phyloP scores from a whole-genome alignment of 2,329 filamentous ascomycete species.

The Botrytis sinoallii region DNA sequence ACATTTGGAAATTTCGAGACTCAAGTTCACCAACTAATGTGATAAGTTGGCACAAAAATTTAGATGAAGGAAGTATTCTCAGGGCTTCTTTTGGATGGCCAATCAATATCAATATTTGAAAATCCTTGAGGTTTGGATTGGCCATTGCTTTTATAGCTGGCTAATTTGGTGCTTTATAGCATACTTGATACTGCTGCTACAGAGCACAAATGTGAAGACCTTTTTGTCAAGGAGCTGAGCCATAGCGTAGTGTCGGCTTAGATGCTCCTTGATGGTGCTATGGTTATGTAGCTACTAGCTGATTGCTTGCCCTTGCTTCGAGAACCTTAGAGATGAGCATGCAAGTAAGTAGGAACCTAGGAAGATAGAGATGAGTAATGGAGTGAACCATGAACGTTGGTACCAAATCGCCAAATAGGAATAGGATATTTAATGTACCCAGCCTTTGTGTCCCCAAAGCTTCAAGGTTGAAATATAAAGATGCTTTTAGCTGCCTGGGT shows the following conservation, averaged over 20 bases:
- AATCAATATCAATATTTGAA: conserved; percentile 2
- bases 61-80: not conserved
- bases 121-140: not conserved
- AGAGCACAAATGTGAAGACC: not conserved
- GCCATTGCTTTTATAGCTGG: not conserved
- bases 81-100: not conserved
- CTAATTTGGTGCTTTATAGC: not conserved
- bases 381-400: not conserved
- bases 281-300: not conserved
- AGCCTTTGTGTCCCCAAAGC: not conserved
- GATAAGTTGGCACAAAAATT: not conserved
- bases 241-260: not conserved
- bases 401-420: not conserved
- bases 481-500: not conserved
- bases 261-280: not conserved
- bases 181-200: not conserved
- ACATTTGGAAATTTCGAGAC: not conserved
- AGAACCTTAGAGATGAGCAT: not conserved
- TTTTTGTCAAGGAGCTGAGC: not conserved
- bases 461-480: not conserved
- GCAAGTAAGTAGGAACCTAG: not conserved
- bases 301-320: not conserved
- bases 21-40: not conserved
- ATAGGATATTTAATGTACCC: not conserved
- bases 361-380: not conserved